These are phyloP conservation scores for Agapanthus africanus DNA, from an alignment of 106 monocot genomes.

Conservation along the genomic window DNA sequence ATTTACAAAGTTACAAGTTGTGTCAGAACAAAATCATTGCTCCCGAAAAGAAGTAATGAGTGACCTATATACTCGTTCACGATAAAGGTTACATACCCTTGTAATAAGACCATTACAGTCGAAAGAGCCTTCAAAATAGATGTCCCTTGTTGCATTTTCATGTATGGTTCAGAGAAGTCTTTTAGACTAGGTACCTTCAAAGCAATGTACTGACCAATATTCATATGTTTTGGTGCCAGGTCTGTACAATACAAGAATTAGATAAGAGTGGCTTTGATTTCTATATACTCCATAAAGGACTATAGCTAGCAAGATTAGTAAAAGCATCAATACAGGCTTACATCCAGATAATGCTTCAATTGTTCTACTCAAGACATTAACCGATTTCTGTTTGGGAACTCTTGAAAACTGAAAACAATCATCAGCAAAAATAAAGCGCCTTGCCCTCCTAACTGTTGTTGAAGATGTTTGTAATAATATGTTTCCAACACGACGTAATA, in stretches of 20 bases:
- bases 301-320: slow-evolving; percentile 22
- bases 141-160: slow-evolving; percentile 38
- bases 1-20: background rate
- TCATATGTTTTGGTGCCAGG: slow-evolving; percentile 58
- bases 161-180: slow-evolving; percentile 49
- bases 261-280: background rate
- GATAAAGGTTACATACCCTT: slow-evolving; percentile 47
- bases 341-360: slow-evolving; percentile 75
- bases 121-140: slow-evolving; percentile 71
- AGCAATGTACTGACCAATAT: slow-evolving; percentile 72
- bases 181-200: slow-evolving; percentile 81
- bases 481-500: slow-evolving; percentile 64
- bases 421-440: slow-evolving; percentile 71
- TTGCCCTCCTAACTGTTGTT: slow-evolving; percentile 32
- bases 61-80: no score
- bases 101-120: slow-evolving; percentile 62
- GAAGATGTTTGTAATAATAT: slow-evolving; percentile 59
- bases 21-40: background rate
- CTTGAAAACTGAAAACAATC: slow-evolving; percentile 83
- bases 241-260: slow-evolving; percentile 36
- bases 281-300: background rate
- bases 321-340: no score
- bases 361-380: slow-evolving; percentile 73
- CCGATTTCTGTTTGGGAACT: slow-evolving; percentile 70
- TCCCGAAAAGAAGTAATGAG: background rate